A percentile compares a stretch with the other conserved stretches of the same genome.
phyloP scores from a whole-genome alignment of 2,329 filamentous ascomycete genomes.

The Metarhizium sp. region DNA sequence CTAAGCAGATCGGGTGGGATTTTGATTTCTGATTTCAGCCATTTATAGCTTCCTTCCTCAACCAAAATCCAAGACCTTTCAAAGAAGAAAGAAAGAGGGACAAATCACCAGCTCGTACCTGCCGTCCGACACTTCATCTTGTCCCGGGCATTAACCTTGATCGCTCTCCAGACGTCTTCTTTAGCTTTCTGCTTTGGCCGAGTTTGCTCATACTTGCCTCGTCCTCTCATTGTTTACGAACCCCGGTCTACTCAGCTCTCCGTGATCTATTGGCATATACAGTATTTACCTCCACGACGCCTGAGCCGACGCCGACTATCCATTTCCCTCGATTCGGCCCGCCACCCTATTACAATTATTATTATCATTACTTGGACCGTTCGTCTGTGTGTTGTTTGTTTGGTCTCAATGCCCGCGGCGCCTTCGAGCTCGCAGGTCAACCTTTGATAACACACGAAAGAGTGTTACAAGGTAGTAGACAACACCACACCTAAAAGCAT shows the following conservation, averaged over 20 bases:
- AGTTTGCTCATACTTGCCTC: background rate
- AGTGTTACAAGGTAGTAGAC: background rate
- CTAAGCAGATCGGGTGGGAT: background rate
- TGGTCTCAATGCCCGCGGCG: background rate
- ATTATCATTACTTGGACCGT: background rate
- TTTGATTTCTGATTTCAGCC: background rate
- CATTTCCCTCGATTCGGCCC: background rate
- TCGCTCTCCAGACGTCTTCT: background rate
- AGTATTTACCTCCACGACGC: background rate
- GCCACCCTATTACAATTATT: background rate
- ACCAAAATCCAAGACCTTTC: background rate
- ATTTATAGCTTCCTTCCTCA: background rate
- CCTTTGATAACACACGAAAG: background rate
- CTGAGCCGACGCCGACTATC: background rate
- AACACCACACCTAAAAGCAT: background rate
- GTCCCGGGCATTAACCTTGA: background rate
- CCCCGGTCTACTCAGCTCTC: background rate
- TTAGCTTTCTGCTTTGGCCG: background rate
- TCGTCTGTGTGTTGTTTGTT: background rate
- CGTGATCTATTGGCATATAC: conserved; percentile 4
- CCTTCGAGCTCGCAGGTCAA: background rate
- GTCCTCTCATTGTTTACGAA: background rate
- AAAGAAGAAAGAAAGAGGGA: background rate
- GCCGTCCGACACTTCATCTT: background rate
- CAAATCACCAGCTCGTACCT: background rate